Evolutionary conservation across 73 alveolate species (phyloP), one percentile per base, ranked within the genome.

Genomic region (Paraurostyla sp.): DNA sequence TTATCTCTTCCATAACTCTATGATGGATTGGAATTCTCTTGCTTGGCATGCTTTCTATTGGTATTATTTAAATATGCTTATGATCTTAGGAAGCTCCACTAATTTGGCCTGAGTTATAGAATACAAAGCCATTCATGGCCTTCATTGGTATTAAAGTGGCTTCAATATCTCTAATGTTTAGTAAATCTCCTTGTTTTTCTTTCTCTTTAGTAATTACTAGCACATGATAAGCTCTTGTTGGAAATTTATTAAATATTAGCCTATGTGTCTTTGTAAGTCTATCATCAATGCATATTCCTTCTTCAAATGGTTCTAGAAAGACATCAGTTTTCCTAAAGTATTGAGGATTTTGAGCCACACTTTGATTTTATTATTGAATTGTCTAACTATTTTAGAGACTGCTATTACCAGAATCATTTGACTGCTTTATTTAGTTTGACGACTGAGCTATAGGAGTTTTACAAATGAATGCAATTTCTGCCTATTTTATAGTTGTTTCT

Each of bases 261-360:
- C 76, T 23, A 32, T 83, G 92, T 38, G 92, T 42, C 23, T 35
- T 83, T 6, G 92, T 59, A 7, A 83, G 22, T 2, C 36, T 51
- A 42, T 83, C 86, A 40, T 50, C 78, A 6, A 83, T 83, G 62
- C 57, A 83, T 16, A 83, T 65, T 22, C 92, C 92, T 30, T 76
- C 63, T 83, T 83, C 92, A 65, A 83, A 83, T 3, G 86, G 78
- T 46, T 48, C 87, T n/a, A 83, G 57, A 49, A 83, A 83, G 16
- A 56, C 80, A 45, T 83, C 92, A 6, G 76, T 18, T 65, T 65
- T 83, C 46, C 78, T 49, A 45, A 48, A 73, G 87, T 33, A 30
- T 36, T 11, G 18, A 4, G 51, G 32, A 49, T 13, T 9, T 1
- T 65, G 2, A 4, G 7, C 18, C 25, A 40, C 16, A 32, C 58